Evolutionary conservation across 345 rosid species (phyloP).

Genomic region (Eucalyptus cloeziana): DNA sequence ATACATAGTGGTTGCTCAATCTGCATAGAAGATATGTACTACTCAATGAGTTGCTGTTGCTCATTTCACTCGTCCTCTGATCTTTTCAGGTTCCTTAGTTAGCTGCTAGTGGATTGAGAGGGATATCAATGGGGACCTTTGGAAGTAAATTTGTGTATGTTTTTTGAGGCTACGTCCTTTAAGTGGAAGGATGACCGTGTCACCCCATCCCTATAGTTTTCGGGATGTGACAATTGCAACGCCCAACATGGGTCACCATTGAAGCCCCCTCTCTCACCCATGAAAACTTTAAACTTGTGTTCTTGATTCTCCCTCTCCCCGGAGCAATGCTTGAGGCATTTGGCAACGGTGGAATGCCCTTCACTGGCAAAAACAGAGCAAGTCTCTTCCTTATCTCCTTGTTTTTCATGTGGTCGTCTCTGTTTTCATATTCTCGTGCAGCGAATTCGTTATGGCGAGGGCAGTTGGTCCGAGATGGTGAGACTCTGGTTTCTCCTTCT

Average conservation of each 20-base stretch:
- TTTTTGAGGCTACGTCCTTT: fast-evolving
- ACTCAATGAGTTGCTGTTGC: fast-evolving
- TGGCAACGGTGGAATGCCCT: neutral
- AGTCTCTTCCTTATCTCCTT: conserved; percentile 2
- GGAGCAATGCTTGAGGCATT: neutral
- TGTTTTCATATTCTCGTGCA: conserved; percentile 7
- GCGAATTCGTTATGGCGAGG: conserved; percentile 17
- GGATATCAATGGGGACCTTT: too few relatives aligned
- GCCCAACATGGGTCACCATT: neutral
- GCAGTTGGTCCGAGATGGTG: conserved; percentile 29
- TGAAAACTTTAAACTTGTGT: neutral
- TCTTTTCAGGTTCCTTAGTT: too few relatives aligned
- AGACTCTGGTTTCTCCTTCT: conserved; percentile 11
- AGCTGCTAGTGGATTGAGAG: too few relatives aligned
- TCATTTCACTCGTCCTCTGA: fast-evolving
- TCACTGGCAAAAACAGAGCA: neutral
- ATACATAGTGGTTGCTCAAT: too few relatives aligned
- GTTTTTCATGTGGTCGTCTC: neutral
- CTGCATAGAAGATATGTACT: fast-evolving
- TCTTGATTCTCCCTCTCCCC: neutral
- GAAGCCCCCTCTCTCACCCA: neutral
- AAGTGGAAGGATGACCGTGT: too few relatives aligned
- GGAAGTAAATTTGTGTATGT: too few relatives aligned
- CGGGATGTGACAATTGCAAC: fast-evolving
- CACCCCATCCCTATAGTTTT: fast-evolving